A percentile compares a stretch with the other conserved stretches of the same genome.
phyloP scores from a whole-genome alignment of 2,329 filamentous ascomycete species.

The Calonectria hongkongensis region DNA sequence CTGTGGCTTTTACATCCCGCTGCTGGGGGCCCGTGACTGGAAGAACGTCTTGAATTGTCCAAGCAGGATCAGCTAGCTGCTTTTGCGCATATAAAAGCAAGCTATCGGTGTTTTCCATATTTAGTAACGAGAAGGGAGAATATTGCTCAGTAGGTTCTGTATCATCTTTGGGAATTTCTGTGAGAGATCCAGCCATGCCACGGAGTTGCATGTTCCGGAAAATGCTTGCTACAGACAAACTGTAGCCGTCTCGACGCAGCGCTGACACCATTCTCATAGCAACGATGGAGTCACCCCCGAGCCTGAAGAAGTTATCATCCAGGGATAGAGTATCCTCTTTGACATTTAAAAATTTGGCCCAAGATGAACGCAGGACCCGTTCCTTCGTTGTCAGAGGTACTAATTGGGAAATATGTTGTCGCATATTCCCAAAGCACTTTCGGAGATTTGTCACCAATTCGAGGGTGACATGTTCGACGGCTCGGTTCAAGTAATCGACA shows the following conservation, averaged over 20 bases:
- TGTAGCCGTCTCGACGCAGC: not conserved
- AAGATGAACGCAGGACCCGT: not conserved
- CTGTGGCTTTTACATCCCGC: not conserved
- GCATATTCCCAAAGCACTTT: not conserved
- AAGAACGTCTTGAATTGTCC: not conserved
- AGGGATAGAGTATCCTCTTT: not conserved
- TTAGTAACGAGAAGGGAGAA: not conserved
- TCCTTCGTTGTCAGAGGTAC: not conserved
- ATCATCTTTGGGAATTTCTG: not conserved
- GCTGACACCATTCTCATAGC: slow-evolving; percentile 10
- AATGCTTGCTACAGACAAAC: slow-evolving; percentile 3
- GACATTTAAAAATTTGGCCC: not conserved
- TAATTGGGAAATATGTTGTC: not conserved
- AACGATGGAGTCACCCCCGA: not conserved
- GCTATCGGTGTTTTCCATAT: not conserved
- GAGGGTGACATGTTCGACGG: not conserved
- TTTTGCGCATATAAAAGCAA: not conserved
- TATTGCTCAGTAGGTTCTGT: not conserved
- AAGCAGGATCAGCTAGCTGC: not conserved
- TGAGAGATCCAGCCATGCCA: not conserved
- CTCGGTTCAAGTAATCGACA: not conserved
- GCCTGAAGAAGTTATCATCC: not conserved
- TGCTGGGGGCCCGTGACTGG: not conserved
- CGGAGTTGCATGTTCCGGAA: not conserved
- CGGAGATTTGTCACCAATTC: not conserved